Evolutionary conservation across 192 early-diverging fungal genomes (phyloP).

Genomic region (Phlyctochytrium arcticum): DNA sequence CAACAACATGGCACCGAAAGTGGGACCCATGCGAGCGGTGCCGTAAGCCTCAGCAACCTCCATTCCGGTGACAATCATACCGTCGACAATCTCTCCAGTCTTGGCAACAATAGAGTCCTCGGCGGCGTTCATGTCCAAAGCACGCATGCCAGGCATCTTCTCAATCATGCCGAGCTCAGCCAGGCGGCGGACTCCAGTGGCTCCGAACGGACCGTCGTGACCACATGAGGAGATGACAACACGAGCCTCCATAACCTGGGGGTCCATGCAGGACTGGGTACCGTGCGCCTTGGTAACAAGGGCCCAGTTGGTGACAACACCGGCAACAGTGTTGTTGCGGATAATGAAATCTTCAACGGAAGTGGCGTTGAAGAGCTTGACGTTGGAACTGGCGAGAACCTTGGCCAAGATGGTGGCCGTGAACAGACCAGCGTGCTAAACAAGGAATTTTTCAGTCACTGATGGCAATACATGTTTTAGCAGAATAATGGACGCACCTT

Average conservation of each 20-base stretch:
- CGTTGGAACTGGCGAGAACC: conserved; percentile 55
- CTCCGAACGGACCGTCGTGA: conserved; percentile 67
- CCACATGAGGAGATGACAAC: conserved; percentile 64
- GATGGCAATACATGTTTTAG: neutral
- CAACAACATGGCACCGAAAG: conserved; percentile 61
- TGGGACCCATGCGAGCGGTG: conserved; percentile 63
- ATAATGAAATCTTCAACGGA: conserved; percentile 71
- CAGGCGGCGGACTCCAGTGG: conserved; percentile 63
- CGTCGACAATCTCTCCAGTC: conserved; percentile 65
- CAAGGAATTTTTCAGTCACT: neutral
- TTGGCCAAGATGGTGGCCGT: conserved; percentile 69
- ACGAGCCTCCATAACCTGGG: conserved; percentile 62
- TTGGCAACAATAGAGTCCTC: conserved; percentile 62
- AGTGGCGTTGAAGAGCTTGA: conserved; percentile 73
- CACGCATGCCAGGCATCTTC: conserved; percentile 56
- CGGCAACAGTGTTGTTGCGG: conserved; percentile 42
- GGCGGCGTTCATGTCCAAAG: conserved; percentile 66
- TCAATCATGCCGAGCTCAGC: conserved; percentile 43
- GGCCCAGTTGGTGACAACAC: conserved; percentile 75
- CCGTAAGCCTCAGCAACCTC: conserved; percentile 69
- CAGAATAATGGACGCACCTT: conserved; percentile 27
- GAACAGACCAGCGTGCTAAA: conserved; percentile 64
- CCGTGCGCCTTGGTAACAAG: conserved; percentile 53
- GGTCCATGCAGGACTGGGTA: conserved; percentile 67
- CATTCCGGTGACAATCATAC: conserved; percentile 70